Percentiles rank a stretch among this genome's conserved stretches.
Evolutionary conservation across 2,329 filamentous ascomycete genomes (phyloP).

Genomic region (Nigrograna mackinnonii): DNA sequence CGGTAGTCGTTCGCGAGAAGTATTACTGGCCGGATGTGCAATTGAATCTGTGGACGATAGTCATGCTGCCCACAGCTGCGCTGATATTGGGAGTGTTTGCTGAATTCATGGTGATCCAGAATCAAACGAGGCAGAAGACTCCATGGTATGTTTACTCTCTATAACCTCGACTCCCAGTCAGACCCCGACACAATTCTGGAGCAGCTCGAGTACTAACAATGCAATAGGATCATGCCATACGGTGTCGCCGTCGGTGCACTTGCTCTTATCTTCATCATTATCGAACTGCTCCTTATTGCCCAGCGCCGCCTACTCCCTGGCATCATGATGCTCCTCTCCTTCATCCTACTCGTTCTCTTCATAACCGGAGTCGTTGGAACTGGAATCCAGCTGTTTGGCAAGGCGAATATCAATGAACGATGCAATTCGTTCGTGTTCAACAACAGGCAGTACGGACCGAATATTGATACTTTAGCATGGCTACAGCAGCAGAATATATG

Average conservation of each 20-base stretch:
- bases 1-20: conserved; percentile 51
- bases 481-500: conserved; percentile 66
- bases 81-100: conserved; percentile 64
- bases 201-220: too few relatives aligned
- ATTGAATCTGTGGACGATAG: conserved; percentile 67
- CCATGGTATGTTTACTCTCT: conserved; percentile 55
- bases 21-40: conserved; percentile 70
- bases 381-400: conserved; percentile 63
- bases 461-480: conserved; percentile 62
- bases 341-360: conserved; percentile 65
- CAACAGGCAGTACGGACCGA: conserved; percentile 50
- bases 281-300: conserved; percentile 60
- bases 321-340: conserved; percentile 62
- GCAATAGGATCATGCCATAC: conserved; percentile 65
- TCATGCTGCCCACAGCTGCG: conserved; percentile 62
- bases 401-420: conserved; percentile 60
- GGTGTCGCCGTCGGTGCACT: conserved; percentile 62
- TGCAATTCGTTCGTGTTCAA: conserved; percentile 61
- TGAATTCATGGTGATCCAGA: conserved; percentile 63
- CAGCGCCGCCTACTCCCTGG: conserved; percentile 61
- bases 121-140: conserved; percentile 57
- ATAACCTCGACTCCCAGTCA: conserved; percentile 6
- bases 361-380: conserved; percentile 66
- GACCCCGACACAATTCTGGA: too few relatives aligned
- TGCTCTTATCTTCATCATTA: conserved; percentile 60